Conservation (phyloP, 1,139 yeast species). For the Candida sojae region DNA sequence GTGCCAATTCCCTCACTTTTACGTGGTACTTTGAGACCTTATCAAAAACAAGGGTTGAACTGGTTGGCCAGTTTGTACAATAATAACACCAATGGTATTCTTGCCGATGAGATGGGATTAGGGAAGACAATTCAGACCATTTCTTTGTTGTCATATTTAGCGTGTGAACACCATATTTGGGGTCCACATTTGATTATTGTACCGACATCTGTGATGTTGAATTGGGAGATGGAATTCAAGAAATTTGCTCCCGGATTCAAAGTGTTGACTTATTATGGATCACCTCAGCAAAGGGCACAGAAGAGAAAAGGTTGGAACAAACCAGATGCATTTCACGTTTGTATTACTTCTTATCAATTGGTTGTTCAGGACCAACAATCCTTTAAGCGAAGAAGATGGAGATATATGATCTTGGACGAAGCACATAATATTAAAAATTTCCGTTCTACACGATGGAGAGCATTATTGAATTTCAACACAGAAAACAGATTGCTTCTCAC, state of each 20-base stretch:
- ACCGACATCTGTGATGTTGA: slow-evolving; percentile 97
- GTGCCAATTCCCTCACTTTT: slow-evolving; percentile 67
- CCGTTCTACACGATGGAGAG: slow-evolving; percentile 96
- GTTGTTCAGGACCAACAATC: slow-evolving; percentile 96
- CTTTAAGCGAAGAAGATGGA: slow-evolving; percentile 91
- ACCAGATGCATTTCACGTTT: slow-evolving; percentile 93
- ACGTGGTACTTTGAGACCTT: slow-evolving; percentile 85
- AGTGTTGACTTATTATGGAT: slow-evolving; percentile 92
- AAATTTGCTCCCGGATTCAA: slow-evolving; percentile 98
- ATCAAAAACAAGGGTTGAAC: slow-evolving; percentile 94
- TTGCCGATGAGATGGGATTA: slow-evolving; percentile 99
- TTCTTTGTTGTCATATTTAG: slow-evolving; percentile 79
- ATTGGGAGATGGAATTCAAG: slow-evolving; percentile 99
- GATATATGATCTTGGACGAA: slow-evolving; percentile 94
- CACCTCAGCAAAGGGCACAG: slow-evolving; percentile 96
- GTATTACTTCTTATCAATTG: slow-evolving; percentile 94
- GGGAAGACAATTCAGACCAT: slow-evolving; percentile 98
- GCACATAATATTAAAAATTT: slow-evolving; percentile 98
- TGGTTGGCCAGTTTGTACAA: slow-evolving; percentile 96
- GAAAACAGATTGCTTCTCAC: slow-evolving; percentile 85
- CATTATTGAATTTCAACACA: slow-evolving; percentile 88
- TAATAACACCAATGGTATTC: slow-evolving; percentile 90
- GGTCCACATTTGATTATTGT: slow-evolving; percentile 97
- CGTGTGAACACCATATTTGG: slow-evolving; percentile 94
- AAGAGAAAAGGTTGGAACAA: slow-evolving; percentile 98